Evolutionary conservation across 345 rosid species (phyloP), one percentile per base, ranked within the genome.

Genomic region (Combretum micranthum): DNA sequence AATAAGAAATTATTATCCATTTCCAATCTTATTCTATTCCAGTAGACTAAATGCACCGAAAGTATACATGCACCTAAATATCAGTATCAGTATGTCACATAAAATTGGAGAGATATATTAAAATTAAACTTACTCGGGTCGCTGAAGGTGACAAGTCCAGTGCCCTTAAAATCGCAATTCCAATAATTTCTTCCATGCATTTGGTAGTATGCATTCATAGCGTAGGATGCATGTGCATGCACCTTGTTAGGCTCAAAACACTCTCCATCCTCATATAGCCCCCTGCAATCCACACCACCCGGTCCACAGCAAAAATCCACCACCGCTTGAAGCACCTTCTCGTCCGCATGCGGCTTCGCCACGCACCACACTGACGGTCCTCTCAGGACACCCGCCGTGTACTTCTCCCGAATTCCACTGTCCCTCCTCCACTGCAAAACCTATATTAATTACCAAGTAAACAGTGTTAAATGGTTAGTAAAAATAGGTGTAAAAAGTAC

Each of bases 291-390:
- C 55, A 81, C 86, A 0, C 90, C 90, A 1, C 90, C 90, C 2
- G 78, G 62, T 17, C 90, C 90, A 20, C 90, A 84, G 69, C 81
- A 75, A 48, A 81, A 84, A 13, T 81, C 77, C 56, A 81, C 17
- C 57, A 81, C 87, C 44, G 70, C 53, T 66, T 84, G 79, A 43
- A 84, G 78, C 47, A 84, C 68, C 60, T 70, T 79, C 64, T 81
- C 87, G 49, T 81, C 81, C 0, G 87, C 74, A 42, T 81, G 87
- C 3, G 87, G 87, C 63, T 84, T 84, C 12, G 90, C 90, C 63
- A 81, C 86, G 62, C 86, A 84, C 90, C 90, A 81, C 23, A 81
- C 83, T 4, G 86, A 80, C 58, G 90, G 80, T 20, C 86, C 86
- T 57, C 83, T 64, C 19, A 16, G 18, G 4, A 13, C 65, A 15